Conservation (phyloP, 768 basidiomycete genomes). For the Agaricus bisporus region DNA sequence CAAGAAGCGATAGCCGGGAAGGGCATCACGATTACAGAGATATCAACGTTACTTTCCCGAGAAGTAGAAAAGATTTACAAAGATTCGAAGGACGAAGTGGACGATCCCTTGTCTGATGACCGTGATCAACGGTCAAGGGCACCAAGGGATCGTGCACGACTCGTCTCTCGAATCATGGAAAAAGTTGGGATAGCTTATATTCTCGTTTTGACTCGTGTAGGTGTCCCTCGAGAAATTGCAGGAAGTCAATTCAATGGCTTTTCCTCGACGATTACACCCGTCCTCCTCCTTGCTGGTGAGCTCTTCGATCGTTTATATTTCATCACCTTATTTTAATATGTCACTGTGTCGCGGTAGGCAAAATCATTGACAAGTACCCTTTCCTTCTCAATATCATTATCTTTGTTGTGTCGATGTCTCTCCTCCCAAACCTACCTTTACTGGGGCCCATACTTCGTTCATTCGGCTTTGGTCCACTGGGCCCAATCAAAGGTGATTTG, state of each 20-base stretch:
- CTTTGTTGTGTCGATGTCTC: conserved; percentile 14
- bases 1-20: not conserved
- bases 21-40: not conserved
- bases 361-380: conserved; percentile 31
- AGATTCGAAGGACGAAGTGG: conserved; percentile 4
- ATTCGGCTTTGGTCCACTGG: conserved; percentile 29
- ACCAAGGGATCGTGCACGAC: not conserved
- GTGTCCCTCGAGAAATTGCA: conserved; percentile 7
- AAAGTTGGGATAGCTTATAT: conserved; percentile 5
- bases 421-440: conserved; percentile 24
- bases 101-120: conserved; percentile 10
- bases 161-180: conserved; percentile 1
- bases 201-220: not conserved
- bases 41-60: not conserved
- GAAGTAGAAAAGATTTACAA: not conserved
- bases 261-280: not conserved
- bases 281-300: conserved; percentile 9
- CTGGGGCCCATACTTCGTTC: conserved; percentile 23
- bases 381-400: conserved; percentile 19
- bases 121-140: conserved; percentile 6
- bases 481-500: conserved; percentile 24
- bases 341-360: conserved; percentile 18
- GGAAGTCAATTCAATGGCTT: not conserved
- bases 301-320: not conserved
- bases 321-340: not conserved